These are phyloP conservation scores for Saccharomyces kudriavzevii DNA, from an alignment of 805 yeast species.

Conservation along the genomic window DNA sequence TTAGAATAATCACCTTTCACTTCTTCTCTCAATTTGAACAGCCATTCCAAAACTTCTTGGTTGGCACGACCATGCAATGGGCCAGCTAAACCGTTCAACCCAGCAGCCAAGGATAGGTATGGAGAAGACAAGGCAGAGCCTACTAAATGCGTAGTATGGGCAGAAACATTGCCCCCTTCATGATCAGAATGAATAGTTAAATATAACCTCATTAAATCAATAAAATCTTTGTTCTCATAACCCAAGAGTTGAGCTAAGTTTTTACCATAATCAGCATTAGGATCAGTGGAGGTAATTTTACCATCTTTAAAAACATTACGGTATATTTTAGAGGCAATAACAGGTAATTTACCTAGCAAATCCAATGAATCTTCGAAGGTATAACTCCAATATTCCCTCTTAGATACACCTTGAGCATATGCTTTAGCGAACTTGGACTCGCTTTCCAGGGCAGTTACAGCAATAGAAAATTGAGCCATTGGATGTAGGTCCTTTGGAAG, in stretches of 20 bases:
- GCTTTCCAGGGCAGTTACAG: slow-evolving; percentile 70
- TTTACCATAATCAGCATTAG: slow-evolving; percentile 56
- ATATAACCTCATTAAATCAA: slow-evolving; percentile 73
- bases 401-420: slow-evolving; percentile 73
- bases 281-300: slow-evolving; percentile 45
- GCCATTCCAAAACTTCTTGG: slow-evolving; percentile 82
- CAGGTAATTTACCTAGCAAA: slow-evolving; percentile 73
- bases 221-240: slow-evolving; percentile 58
- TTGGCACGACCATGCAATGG: slow-evolving; percentile 84
- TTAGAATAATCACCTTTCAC: slow-evolving; percentile 58
- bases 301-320: slow-evolving; percentile 81
- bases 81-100: slow-evolving; percentile 79
- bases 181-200: slow-evolving; percentile 77
- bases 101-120: slow-evolving; percentile 70
- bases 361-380: slow-evolving; percentile 75
- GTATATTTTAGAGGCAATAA: slow-evolving; percentile 75
- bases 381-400: slow-evolving; percentile 78
- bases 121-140: slow-evolving; percentile 80
- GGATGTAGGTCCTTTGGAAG: slow-evolving; percentile 74
- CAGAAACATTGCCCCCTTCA: slow-evolving; percentile 85
- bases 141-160: slow-evolving; percentile 78
- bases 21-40: slow-evolving; percentile 53
- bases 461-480: slow-evolving; percentile 85
- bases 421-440: slow-evolving; percentile 82
- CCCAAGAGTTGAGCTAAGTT: slow-evolving; percentile 53